Base-by-base conservation (phyloP, 495 filamentous ascomycete species). In the Paragyromitra xinjiangensis region DNA sequence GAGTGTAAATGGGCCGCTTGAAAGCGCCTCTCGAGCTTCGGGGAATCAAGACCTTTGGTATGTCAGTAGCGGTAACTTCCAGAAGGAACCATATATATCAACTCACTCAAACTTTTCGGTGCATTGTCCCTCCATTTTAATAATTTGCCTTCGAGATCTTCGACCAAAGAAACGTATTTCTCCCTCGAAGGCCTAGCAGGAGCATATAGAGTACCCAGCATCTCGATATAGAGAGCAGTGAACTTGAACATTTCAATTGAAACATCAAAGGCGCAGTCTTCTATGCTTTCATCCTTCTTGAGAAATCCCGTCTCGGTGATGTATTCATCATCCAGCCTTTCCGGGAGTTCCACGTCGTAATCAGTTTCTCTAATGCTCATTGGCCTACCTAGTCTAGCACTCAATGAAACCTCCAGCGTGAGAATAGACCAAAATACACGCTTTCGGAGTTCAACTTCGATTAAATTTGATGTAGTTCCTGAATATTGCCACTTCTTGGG, bases 371-470 rank as follows among this genome's bases (percentile, higher is more conserved):
- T 85, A 19, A 95, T 84, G 1, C 90, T 86, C 90, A 94, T 93
- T 19, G 92, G 92, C 50, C 90, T 86, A 39, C 92, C 92, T 39
- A 94, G 86, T 67, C 91, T 92, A 42, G 91, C 91, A 78, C 90
- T 90, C 37, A 94, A 83, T 8, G 87, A 88, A 29, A 91, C 85
- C 62, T 89, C 85, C 16, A 93, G 86, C 29, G 86, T 84, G 22
- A 92, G 81, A 58, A 93, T 85, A 11, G 87, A 85, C 91, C 91
- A 95, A 85, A 92, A 95, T 4, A 91, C 86, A 29, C 93, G 86
- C 84, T 94, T 94, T 29, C 92, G 86, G 76, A 93, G 86, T 81
- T 95, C 92, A 72, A 91, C 87, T 45, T 92, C 91, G 3, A 90
- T 83, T 24, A 80, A 78, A 66, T 87, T 90, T 1, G 86, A 86